These are phyloP conservation scores for Cryphonectria radicalis DNA, from an alignment of 2,329 filamentous ascomycete species.

Conservation along the genomic window DNA sequence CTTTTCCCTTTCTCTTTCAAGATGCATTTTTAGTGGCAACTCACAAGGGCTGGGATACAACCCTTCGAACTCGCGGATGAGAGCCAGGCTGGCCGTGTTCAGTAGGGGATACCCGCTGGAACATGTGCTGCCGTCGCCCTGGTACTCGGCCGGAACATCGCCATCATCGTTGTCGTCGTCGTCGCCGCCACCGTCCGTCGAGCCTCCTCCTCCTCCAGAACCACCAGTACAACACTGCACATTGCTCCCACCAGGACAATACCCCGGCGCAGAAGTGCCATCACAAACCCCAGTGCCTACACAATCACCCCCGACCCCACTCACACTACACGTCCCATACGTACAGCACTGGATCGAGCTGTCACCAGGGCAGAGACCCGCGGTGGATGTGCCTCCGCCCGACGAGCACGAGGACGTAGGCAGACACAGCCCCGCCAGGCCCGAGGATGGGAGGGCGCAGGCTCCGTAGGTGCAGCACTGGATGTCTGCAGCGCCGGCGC, in stretches of 20 bases:
- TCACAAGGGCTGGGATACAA: not conserved
- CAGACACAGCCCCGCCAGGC: not conserved
- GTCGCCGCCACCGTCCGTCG: not conserved
- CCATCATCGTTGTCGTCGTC: not conserved
- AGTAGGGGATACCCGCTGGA: not conserved
- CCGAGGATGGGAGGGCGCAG: not conserved
- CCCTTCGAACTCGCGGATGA: not conserved
- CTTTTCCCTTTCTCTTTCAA: not conserved
- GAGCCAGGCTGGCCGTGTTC: slow-evolving; percentile 1
- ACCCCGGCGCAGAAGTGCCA: not conserved
- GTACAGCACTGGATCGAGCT: not conserved
- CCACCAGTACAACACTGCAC: not conserved
- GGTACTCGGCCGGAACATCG: not conserved
- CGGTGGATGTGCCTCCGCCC: not conserved
- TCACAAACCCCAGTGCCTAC: not conserved
- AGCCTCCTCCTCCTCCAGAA: not conserved
- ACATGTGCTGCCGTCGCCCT: not conserved
- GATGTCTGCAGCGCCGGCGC: not conserved
- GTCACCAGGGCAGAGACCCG: not conserved
- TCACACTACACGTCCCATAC: not conserved
- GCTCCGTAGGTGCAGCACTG: not conserved
- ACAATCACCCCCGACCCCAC: not conserved
- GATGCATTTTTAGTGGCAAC: not conserved
- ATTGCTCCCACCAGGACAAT: not conserved
- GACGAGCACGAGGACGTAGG: not conserved